Evolutionary conservation across 2,329 filamentous ascomycete species (phyloP), one percentile per base, ranked within the genome.

Genomic region (Pseudomassariella vexata): DNA sequence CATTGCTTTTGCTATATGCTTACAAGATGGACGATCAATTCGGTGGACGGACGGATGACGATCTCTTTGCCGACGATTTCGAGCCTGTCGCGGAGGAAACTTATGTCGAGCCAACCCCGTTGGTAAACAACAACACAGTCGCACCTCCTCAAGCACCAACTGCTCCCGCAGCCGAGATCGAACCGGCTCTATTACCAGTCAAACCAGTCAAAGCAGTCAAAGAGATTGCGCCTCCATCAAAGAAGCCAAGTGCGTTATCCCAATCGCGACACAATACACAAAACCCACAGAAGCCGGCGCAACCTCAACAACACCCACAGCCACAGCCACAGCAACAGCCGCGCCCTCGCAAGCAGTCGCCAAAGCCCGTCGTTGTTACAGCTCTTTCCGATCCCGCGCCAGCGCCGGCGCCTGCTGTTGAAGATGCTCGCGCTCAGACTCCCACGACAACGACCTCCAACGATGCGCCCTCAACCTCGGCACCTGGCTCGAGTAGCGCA

Each of bases 11-110:
- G n/a, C n/a, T n/a, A n/a, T n/a, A n/a, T n/a, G n/a, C n/a, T n/a
- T n/a, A n/a, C n/a, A n/a, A n/a, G n/a, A 77, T 77, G 73, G 73
- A 77, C 15, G 73, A 78, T 42, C 73, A 78, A 47, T 78, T 77
- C 43, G 66, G 68, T 37, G 73, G 73, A 28, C 65, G 74, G 14
- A 78, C 74, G 27, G 74, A 79, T 47, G 75, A 79, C 44, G 74
- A 77, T 48, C 63, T 79, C 37, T 79, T 79, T 49, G 68, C 70
- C 38, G 75, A 79, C 43, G 74, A 79, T 46, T 76, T 78, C 37
- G 74, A 78, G 50, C 73, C 72, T 6, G 63, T 76, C 30, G 54
- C n/a, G n/a, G n/a, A 63, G 24, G 53, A 53, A 41, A 50, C 57
- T 27, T 36, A 43, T 11, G 28, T 28, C 6, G 38, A 32, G 3